A percentile compares a stretch with the other conserved stretches of the same genome.
Evolutionary conservation across 2,329 filamentous ascomycete species (phyloP).

Genomic region (Pseudogymnoascus sp.): DNA sequence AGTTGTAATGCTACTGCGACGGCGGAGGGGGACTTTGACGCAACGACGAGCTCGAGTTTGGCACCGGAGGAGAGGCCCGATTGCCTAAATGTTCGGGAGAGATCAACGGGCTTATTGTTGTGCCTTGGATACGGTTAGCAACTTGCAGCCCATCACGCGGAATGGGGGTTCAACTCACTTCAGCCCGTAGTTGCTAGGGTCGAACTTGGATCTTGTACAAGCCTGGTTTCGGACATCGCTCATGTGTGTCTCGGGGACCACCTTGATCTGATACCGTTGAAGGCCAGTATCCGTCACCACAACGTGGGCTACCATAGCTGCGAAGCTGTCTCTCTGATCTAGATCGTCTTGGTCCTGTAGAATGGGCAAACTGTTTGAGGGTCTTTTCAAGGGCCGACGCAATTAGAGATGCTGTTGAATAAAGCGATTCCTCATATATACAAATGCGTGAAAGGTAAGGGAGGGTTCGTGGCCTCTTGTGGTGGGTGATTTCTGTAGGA

Average conservation of each 20-base stretch:
- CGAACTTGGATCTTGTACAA: slow-evolving; percentile 59
- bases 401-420: not conserved
- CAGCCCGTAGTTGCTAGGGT: slow-evolving; percentile 65
- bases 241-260: slow-evolving; percentile 69
- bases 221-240: slow-evolving; percentile 82
- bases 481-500: slow-evolving; percentile 15
- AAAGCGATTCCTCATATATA: not conserved
- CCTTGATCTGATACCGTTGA: slow-evolving; percentile 72
- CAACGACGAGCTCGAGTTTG: slow-evolving; percentile 83
- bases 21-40: slow-evolving; percentile 74
- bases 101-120: slow-evolving; percentile 76
- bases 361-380: not conserved
- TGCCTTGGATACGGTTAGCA: slow-evolving; percentile 41
- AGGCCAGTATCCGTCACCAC: slow-evolving; percentile 77
- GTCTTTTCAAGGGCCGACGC: not conserved
- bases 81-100: slow-evolving; percentile 75
- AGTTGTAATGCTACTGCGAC: slow-evolving; percentile 86
- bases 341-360: not conserved
- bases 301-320: slow-evolving; percentile 74
- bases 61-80: slow-evolving; percentile 77
- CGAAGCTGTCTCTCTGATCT: not conserved
- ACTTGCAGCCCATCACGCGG: not conserved
- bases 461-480: not conserved
- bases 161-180: slow-evolving; percentile 49
- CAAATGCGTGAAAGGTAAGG: not conserved